Evolutionary conservation across 2,329 filamentous ascomycete genomes (phyloP).

Genomic region (Microdochium nivale): DNA sequence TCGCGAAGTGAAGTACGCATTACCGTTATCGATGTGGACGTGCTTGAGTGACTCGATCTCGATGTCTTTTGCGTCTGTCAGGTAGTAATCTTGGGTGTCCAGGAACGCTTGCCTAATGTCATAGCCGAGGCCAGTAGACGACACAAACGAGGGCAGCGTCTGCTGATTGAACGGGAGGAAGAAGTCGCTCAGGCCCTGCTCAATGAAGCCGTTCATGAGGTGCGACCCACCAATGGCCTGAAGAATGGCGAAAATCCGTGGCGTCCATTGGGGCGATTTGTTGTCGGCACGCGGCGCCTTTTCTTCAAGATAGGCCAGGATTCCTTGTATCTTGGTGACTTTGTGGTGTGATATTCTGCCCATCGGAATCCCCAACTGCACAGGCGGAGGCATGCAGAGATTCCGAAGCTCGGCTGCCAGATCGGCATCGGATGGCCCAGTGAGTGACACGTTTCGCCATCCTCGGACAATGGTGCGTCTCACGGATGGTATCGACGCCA

Average conservation of each 20-base stretch:
- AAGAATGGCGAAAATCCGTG: conserved; percentile 10
- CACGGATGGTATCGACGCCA: not conserved
- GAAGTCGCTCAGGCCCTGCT: conserved; percentile 7
- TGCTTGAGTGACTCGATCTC: conserved; percentile 5
- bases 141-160: conserved; percentile 6
- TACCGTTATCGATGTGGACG: conserved; percentile 4
- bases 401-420: not conserved
- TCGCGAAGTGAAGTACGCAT: conserved; percentile 4
- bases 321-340: conserved; percentile 4
- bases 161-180: conserved; percentile 9
- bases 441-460: not conserved
- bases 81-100: conserved; percentile 9
- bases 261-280: conserved; percentile 3
- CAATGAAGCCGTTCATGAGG: conserved; percentile 8
- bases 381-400: not conserved
- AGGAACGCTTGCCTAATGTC: conserved; percentile 7
- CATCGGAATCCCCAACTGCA: not conserved
- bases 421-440: not conserved
- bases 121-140: not conserved
- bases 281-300: conserved; percentile 1
- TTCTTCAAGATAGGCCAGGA: conserved; percentile 5
- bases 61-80: conserved; percentile 9
- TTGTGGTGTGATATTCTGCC: conserved; percentile 5
- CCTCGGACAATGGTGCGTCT: not conserved
- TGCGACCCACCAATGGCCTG: conserved; percentile 3